Evolutionary conservation across 2,329 filamentous ascomycete species (phyloP).

Genomic region (Alternaria sp.): DNA sequence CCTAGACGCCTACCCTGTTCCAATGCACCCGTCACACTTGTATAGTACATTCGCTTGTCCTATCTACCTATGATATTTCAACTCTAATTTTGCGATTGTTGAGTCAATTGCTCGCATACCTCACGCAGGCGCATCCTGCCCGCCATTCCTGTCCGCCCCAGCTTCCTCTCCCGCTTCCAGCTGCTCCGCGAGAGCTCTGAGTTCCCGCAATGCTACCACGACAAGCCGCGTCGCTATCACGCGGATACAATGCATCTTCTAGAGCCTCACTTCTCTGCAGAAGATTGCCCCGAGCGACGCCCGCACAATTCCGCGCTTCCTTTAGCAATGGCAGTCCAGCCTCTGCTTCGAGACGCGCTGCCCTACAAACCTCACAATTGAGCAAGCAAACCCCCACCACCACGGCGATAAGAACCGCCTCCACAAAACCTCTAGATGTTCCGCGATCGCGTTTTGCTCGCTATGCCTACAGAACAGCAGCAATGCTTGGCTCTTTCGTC

Average conservation of each 20-base stretch:
- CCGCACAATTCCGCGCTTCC: slow-evolving; percentile 31
- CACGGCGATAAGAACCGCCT: slow-evolving; percentile 34
- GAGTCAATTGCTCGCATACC: slow-evolving; percentile 17
- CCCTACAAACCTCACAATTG: slow-evolving; percentile 28
- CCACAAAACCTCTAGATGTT: slow-evolving; percentile 42
- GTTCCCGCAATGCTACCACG: slow-evolving; percentile 39
- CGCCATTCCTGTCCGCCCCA: neutral
- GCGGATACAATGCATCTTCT: slow-evolving; percentile 29
- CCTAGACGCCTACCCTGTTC: slow-evolving; percentile 3
- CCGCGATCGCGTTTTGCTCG: slow-evolving; percentile 51
- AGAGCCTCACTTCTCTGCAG: slow-evolving; percentile 26
- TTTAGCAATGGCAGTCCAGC: slow-evolving; percentile 39
- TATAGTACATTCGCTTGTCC: slow-evolving; percentile 3
- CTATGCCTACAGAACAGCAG: slow-evolving; percentile 74
- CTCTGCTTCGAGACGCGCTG: slow-evolving; percentile 30
- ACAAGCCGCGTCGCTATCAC: slow-evolving; percentile 41
- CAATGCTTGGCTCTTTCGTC: slow-evolving; percentile 78
- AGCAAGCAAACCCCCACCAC: slow-evolving; percentile 23
- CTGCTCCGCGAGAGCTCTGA: slow-evolving; percentile 10
- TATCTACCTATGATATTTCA: slow-evolving; percentile 5
- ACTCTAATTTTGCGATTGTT: slow-evolving; percentile 10
- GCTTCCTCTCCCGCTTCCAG: slow-evolving; percentile 12
- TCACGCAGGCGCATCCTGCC: neutral
- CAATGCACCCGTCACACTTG: slow-evolving; percentile 1
- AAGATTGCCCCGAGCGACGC: slow-evolving; percentile 18